Base-by-base conservation (phyloP, 306 rosid species). In the Cucurbita argyrosperma region DNA sequence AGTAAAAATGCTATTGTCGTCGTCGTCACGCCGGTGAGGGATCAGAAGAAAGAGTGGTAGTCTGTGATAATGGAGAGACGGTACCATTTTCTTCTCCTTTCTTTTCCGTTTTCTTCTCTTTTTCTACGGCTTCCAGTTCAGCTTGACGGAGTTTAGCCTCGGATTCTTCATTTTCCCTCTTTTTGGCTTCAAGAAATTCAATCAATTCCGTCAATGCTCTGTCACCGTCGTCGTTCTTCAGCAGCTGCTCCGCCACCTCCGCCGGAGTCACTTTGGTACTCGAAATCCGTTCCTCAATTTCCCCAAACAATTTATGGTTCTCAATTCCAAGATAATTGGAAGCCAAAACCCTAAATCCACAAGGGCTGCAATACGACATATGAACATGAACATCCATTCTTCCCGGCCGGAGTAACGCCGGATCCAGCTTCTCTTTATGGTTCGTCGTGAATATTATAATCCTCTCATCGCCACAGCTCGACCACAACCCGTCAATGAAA, bases 331-430 rank as follows among this genome's bases (percentile, higher is more conserved):
- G 78, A 75, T 79, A 85, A 57, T 64, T 85, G 2, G 80, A 39
- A 3, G 79, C 85, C 5, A 85, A 75, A 10, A 74, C 47, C 38
- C 71, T 53, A 30, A 83, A 83, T 0, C 80, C 86, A 40, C 69
- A 21, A 8, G 87, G 87, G n/a, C 79, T 83, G 82, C 89, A 85
- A 60, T 79, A 83, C 19, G 89, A 83, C 89, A 85, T 72, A 74
- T 79, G 87, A 67, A 83, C 65, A 43, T 85, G 87, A 50, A 85
- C 87, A 16, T 83, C 89, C 89, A 85, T 85, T 40, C 87, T 72
- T 52, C 89, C 85, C 0, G 85, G 89, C 16, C 87, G 78, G 46
- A 85, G 47, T 65, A 85, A 76, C 1, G 87, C 85, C 35, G 72
- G 49, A 40, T 85, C 89, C 5, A 85, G 82, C 72, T 78, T 81